Evolutionary conservation across 2,329 filamentous ascomycete species (phyloP), one percentile per base, ranked within the genome.

Genomic region (Colletotrichum phormii): DNA sequence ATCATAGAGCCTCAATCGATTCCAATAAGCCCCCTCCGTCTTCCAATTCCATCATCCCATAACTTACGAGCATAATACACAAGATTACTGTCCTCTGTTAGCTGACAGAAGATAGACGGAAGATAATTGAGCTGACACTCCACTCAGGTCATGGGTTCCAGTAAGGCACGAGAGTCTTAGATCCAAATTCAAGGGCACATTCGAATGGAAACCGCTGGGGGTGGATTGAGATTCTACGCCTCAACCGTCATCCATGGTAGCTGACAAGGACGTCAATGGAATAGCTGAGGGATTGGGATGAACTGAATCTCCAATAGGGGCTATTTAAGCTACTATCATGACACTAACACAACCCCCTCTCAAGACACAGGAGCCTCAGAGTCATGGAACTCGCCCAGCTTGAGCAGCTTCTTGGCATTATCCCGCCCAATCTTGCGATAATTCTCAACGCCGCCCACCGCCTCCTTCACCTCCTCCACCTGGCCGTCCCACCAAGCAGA

Each of bases 391-490:
- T 76, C 75, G 0, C 73, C 78, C 18, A 86, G 74, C 76, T 84
- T 86, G 26, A 85, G 80, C 49, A 86, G 57, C 71, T 77, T 79
- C 79, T 84, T 84, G 0, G 84, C 84, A 49, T 86, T 86, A 37
- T 85, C 83, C 74, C 82, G 78, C 22, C 82, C 84, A 76, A 85
- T 85, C 75, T 85, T 85, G 29, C 72, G 76, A 29, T 79, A 77
- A 53, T 82, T 82, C 13, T 84, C 75, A 8, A 70, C 29, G 2
- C 67, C 60, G 13, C 67, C 60, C 1, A 70, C 60, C 1, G 67
- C 61, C 46, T 77, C 76, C 55, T 75, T 75, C 24, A 75, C 72
- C 63, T 75, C 67, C 58, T 77, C 72, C 1, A 58, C 72, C 55
- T 83, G 74, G 1, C 76, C 80, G 22, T 86, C 84, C 33, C 81